Evolutionary conservation across 2,329 filamentous ascomycete species (phyloP).

Genomic region (Lojkania enalia): DNA sequence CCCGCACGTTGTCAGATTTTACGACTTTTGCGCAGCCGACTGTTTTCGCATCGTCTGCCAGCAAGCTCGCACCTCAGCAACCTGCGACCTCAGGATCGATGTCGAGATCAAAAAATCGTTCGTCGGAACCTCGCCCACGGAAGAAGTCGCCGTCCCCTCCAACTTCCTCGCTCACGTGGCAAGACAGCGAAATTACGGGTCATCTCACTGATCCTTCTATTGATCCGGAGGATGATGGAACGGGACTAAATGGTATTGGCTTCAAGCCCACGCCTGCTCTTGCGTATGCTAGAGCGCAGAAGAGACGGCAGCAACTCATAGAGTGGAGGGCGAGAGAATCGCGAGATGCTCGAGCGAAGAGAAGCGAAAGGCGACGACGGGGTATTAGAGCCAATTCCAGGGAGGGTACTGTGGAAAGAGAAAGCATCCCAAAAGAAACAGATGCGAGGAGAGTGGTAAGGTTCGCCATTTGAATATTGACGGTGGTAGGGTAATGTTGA

Average conservation of each 20-base stretch:
- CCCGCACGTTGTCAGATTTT: constrained; percentile 38
- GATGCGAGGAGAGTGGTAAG: constrained; percentile 32
- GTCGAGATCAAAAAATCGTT: constrained; percentile 5
- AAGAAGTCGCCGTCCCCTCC: constrained; percentile 38
- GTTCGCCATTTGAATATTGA: constrained; percentile 32
- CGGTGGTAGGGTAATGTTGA: neutral
- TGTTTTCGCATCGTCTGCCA: constrained; percentile 23
- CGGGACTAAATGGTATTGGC: constrained; percentile 66
- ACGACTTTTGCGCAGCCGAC: constrained; percentile 36
- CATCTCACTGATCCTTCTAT: constrained; percentile 54
- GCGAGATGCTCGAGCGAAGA: constrained; percentile 60
- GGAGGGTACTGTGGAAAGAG: constrained; percentile 27
- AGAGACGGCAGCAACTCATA: constrained; percentile 60
- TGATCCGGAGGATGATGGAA: constrained; percentile 63
- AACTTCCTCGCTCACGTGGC: constrained; percentile 54
- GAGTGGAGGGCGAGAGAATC: constrained; percentile 64
- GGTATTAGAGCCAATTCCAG: constrained; percentile 24
- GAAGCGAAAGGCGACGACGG: constrained; percentile 55
- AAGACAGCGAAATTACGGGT: constrained; percentile 65
- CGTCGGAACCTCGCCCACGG: constrained; percentile 22
- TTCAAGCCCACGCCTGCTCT: constrained; percentile 64
- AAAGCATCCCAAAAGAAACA: constrained; percentile 17
- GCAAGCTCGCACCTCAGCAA: constrained; percentile 10
- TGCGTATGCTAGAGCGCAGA: constrained; percentile 59
- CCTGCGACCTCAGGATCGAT: constrained; percentile 8